These are phyloP conservation scores for Juncus inflexus DNA, from an alignment of 176 grass and related monocot species.

Conservation along the genomic window DNA sequence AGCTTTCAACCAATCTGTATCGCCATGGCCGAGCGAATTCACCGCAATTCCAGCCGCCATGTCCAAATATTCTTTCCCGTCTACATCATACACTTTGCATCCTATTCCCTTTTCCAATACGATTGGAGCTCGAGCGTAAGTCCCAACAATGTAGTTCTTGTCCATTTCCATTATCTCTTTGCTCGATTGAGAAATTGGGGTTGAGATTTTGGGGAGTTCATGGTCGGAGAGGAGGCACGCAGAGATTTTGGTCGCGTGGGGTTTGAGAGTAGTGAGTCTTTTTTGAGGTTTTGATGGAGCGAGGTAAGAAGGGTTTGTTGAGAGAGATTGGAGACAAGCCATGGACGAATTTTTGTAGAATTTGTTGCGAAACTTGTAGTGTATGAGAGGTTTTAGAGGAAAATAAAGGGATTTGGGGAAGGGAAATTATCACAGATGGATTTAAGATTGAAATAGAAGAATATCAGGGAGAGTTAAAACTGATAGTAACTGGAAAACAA, in stretches of 20 bases:
- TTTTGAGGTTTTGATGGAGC: slow-evolving; percentile 7
- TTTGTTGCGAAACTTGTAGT: too few species aligned
- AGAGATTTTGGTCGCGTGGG: slow-evolving; percentile 1
- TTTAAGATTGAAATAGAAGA: too few species aligned
- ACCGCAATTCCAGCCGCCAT: slow-evolving; percentile 87
- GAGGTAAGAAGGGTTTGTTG: background rate
- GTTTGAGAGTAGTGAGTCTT: background rate
- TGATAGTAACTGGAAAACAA: too few species aligned
- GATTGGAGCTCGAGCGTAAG: slow-evolving; percentile 63
- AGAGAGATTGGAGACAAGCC: slow-evolving; percentile 19
- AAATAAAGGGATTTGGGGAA: too few species aligned
- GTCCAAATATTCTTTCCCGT: slow-evolving; percentile 82
- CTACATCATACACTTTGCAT: slow-evolving; percentile 73
- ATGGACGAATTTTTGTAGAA: background rate
- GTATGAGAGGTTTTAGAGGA: too few species aligned
- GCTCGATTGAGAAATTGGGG: slow-evolving; percentile 22
- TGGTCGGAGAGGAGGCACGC: slow-evolving; percentile 17
- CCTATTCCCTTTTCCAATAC: slow-evolving; percentile 56
- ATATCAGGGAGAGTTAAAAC: too few species aligned
- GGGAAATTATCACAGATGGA: too few species aligned
- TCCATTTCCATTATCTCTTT: slow-evolving; percentile 59
- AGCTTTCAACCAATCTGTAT: slow-evolving; percentile 45
- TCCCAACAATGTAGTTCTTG: slow-evolving; percentile 54
- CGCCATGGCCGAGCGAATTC: slow-evolving; percentile 63
- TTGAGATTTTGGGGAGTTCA: background rate